Conservation (phyloP, 306 rosid species). For the Lathyrus sativus region DNA sequence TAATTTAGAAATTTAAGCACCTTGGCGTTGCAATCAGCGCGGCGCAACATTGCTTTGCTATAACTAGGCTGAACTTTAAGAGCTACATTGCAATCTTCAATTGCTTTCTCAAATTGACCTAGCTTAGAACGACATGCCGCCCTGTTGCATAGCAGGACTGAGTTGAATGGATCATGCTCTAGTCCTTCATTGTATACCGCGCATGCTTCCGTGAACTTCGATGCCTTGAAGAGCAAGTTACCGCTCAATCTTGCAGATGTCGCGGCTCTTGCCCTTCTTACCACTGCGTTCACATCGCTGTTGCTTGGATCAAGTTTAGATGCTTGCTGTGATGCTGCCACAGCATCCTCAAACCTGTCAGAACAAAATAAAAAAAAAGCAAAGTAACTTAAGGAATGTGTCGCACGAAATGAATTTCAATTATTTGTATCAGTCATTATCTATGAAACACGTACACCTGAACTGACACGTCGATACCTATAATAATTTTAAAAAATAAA, state of each 20-base stretch:
- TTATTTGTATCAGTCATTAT: constrained; percentile 12
- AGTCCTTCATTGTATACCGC: constrained; percentile 77
- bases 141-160: constrained; percentile 85
- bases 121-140: constrained; percentile 95
- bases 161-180: constrained; percentile 69
- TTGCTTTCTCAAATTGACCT: constrained; percentile 84
- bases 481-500: no score
- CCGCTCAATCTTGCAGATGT: constrained; percentile 80
- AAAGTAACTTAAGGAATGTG: constrained; percentile 44
- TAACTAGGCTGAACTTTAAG: constrained; percentile 74
- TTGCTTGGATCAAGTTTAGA: constrained; percentile 65
- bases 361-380: constrained; percentile 12
- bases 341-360: constrained; percentile 84
- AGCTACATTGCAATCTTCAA: constrained; percentile 87
- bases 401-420: neutral
- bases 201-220: constrained; percentile 73
- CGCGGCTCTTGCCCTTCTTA: constrained; percentile 63
- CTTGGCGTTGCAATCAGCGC: constrained; percentile 89
- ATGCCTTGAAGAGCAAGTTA: constrained; percentile 83
- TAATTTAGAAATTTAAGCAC: constrained; percentile 42
- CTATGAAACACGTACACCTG: no score
- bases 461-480: no score
- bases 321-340: constrained; percentile 65
- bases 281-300: constrained; percentile 53
- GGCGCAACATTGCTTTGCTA: constrained; percentile 86